A percentile compares a stretch with the other conserved stretches of the same genome.
Evolutionary conservation across 2,329 filamentous ascomycete species (phyloP).

Genomic region (Lizonia empirigonia): DNA sequence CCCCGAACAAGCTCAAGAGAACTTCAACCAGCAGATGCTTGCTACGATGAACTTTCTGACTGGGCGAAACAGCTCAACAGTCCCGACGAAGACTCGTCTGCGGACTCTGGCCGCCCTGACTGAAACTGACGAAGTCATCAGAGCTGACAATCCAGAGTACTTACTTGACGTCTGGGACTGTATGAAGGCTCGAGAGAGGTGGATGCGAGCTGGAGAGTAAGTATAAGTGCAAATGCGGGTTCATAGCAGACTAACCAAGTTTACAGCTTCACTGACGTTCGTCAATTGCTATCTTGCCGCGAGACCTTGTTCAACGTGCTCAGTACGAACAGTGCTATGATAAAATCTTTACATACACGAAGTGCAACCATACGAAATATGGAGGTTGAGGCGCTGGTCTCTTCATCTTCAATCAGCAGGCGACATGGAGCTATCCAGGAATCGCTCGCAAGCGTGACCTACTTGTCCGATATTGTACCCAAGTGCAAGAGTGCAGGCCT

Average conservation of each 20-base stretch:
- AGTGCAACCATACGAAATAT: constrained; percentile 68
- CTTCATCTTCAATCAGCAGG: constrained; percentile 75
- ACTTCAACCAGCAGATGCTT: constrained; percentile 67
- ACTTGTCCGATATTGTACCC: constrained; percentile 76
- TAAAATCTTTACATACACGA: constrained; percentile 65
- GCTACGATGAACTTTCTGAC: constrained; percentile 50
- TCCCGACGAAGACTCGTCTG: constrained; percentile 33
- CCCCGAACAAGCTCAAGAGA: constrained; percentile 58
- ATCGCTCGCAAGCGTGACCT: constrained; percentile 82
- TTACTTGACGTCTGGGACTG: constrained; percentile 65
- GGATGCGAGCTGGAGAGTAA: constrained; percentile 84
- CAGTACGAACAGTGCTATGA: constrained; percentile 70
- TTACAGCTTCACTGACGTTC: constrained; percentile 74
- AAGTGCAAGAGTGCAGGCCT: constrained; percentile 74
- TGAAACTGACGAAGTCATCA: constrained; percentile 80
- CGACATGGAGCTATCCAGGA: constrained; percentile 84
- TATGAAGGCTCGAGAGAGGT: constrained; percentile 70
- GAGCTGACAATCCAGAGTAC: constrained; percentile 63
- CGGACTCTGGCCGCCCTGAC: constrained; percentile 70
- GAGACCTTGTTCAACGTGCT: constrained; percentile 82
- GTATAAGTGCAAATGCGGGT: constrained; percentile 35
- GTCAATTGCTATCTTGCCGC: constrained; percentile 79
- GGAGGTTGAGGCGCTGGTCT: constrained; percentile 77
- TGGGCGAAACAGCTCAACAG: constrained; percentile 32
- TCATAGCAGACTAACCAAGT: neutral